Evolutionary conservation across 2,329 filamentous ascomycete genomes (phyloP), one percentile per base, ranked within the genome.

Genomic region (Colletotrichum navitas): DNA sequence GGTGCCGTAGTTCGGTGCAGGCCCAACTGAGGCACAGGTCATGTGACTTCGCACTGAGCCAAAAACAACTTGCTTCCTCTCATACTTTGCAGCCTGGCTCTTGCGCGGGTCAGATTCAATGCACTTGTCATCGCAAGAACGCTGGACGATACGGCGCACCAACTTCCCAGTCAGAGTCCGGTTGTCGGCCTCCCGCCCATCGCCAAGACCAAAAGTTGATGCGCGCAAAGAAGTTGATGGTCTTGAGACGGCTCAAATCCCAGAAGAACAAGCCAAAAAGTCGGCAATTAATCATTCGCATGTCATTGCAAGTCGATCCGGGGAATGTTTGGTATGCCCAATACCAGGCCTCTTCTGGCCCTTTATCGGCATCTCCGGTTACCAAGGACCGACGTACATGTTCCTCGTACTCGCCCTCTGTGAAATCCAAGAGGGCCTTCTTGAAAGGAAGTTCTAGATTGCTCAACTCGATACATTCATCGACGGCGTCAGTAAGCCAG

Each of bases 231-330:
- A 71, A 71, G 54, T 71, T 71, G 52, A 71, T 34, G n/a, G 60
- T 60, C 24, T 71, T 54, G 29, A 72, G 47, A 5, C 66, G 69
- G 36, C 34, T 60, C 12, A 47, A 72, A 39, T 72, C 66, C 66
- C 66, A 72, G 54, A 72, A 72, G 54, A 69, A 72, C 8, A 72
- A 49, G 45, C 69, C 69, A 29, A 69, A 72, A 4, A 69, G 54
- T 5, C 69, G 66, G 34, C 69, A 72, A 11, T 72, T 71, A 12
- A 47, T 72, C 69, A 72, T 69, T 5, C 66, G 54, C 8, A 54
- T 45, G 34, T 69, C 69, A 26, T 72, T 69, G 66, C 58, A 64
- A 45, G 39, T 45, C 6, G 52, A 36, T 2, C 66, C 65, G 8
- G 54, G 45, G 32, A 64, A 69, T 21, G 45, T 60, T 29, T 69